Base-by-base conservation (phyloP, 441 rosid genomes). In the Hura crepitans region DNA sequence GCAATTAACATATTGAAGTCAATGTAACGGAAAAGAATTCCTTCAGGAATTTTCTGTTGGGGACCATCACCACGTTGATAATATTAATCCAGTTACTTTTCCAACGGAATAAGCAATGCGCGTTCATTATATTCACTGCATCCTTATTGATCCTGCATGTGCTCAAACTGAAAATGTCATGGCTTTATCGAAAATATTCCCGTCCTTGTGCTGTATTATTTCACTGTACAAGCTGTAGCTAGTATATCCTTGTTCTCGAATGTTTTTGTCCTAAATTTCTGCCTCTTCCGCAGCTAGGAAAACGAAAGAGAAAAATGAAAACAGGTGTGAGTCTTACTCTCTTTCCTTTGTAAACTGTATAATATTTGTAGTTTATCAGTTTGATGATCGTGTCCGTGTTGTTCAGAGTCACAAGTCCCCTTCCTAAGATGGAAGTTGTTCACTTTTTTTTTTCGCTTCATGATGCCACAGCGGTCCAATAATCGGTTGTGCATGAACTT, bases 391-490 rank as follows among this genome's bases (percentile, higher is more conserved):
- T 25, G 22, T 49, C 20, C 4, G 33, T 37, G 50, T 68, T 31
- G 56, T 70, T 53, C n/a, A n/a, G n/a, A n/a, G n/a, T n/a, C 56
- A 61, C 51, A 14, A 55, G 50, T 71, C 42, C 31, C 57, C 51
- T n/a, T n/a, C n/a, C n/a, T n/a, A n/a, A n/a, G n/a, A n/a, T n/a
- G n/a, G n/a, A n/a, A n/a, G n/a, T n/a, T n/a, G n/a, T n/a, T n/a
- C n/a, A n/a, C n/a, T n/a, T n/a, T 5, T 23, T 30, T 67, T 33
- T 54, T 73, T 18, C 46, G 39, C 62, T 71, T 82, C 79, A 80
- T n/a, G 89, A 83, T 67, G 89, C 88, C 74, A 77, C 73, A 54
- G 89, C 91, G n/a, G 85, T 76, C 89, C 87, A 88, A 65, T 77
- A 85, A 76, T 78, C 83, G 43, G 81, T 66, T 10, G 72, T 60